Conservation (phyloP, 495 filamentous ascomycete genomes). For the Xylaria longipes region DNA sequence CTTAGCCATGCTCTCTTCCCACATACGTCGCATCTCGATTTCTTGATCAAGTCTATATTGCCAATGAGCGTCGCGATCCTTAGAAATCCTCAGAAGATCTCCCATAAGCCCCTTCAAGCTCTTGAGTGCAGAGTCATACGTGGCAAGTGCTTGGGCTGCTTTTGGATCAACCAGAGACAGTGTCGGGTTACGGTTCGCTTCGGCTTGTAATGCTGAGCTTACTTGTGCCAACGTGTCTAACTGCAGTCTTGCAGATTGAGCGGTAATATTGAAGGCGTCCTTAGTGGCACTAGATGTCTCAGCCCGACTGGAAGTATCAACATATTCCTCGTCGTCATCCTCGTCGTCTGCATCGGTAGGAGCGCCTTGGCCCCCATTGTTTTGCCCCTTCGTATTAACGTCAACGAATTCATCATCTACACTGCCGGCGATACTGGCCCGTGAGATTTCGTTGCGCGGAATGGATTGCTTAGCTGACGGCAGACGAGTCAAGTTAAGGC, state of each 20-base stretch:
- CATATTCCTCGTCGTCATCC: conserved; percentile 83
- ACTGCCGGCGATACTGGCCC: conserved; percentile 46
- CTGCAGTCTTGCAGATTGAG: conserved; percentile 91
- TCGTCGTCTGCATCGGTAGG: conserved; percentile 52
- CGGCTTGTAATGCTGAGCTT: conserved; percentile 76
- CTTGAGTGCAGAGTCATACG: conserved; percentile 87
- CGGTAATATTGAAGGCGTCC: conserved; percentile 94
- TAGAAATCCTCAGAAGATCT: conserved; percentile 87
- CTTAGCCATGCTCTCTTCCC: conserved; percentile 98
- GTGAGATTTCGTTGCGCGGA: conserved; percentile 36
- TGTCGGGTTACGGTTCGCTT: conserved; percentile 71
- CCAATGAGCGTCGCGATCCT: conserved; percentile 95
- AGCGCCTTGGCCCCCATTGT: conserved; percentile 26
- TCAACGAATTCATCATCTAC: conserved; percentile 54
- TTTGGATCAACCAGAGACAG: conserved; percentile 75
- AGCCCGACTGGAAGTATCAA: conserved; percentile 80
- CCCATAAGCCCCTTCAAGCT: conserved; percentile 86
- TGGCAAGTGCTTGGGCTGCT: conserved; percentile 77
- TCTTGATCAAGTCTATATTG: conserved; percentile 92
- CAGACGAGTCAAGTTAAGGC: conserved; percentile 51
- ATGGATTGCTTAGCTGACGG: conserved; percentile 44
- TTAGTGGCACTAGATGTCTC: conserved; percentile 75
- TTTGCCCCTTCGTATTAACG: conserved; percentile 40
- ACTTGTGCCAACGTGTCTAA: conserved; percentile 87
- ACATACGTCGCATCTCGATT: conserved; percentile 85